phyloP scores from a whole-genome alignment of 441 rosid species.

The Dalechampia spathulata region DNA sequence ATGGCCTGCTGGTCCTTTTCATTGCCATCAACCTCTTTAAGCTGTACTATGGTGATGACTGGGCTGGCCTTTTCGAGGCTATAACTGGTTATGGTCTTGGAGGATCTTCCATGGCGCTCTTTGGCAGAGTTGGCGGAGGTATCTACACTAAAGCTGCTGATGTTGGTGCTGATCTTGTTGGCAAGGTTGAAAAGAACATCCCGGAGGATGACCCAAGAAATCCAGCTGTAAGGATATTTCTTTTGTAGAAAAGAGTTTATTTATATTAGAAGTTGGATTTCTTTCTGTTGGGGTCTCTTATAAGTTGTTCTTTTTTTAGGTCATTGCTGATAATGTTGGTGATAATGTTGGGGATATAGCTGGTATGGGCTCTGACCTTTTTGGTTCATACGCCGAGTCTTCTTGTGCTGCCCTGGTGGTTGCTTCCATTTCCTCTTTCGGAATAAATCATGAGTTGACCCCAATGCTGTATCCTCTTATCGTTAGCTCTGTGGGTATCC shows the following conservation, averaged over 20 bases:
- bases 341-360: conserved; percentile 98
- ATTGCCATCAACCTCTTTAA: conserved; percentile 69
- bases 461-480: conserved; percentile 79
- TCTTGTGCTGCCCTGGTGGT: conserved; percentile 90
- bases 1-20: conserved; percentile 83
- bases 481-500: conserved; percentile 74
- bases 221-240: conserved; percentile 39
- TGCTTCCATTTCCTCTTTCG: conserved; percentile 92
- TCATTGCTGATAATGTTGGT: conserved; percentile 95
- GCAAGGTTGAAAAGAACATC: conserved; percentile 31
- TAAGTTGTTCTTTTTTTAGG: conserved; percentile 21
- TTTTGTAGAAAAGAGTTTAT: neutral
- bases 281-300: neutral
- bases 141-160: conserved; percentile 84
- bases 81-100: conserved; percentile 96
- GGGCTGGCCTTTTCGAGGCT: conserved; percentile 89
- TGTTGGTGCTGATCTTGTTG: conserved; percentile 38
- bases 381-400: conserved; percentile 90
- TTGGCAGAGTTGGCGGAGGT: conserved; percentile 96
- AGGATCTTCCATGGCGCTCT: conserved; percentile 97
- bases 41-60: conserved; percentile 86
- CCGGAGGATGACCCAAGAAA: conserved; percentile 36
- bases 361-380: conserved; percentile 98
- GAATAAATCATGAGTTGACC: conserved; percentile 71
- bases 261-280: neutral